Base-by-base conservation (phyloP, 192 early-diverging fungal genomes). In the Backusella liffmaniae region DNA sequence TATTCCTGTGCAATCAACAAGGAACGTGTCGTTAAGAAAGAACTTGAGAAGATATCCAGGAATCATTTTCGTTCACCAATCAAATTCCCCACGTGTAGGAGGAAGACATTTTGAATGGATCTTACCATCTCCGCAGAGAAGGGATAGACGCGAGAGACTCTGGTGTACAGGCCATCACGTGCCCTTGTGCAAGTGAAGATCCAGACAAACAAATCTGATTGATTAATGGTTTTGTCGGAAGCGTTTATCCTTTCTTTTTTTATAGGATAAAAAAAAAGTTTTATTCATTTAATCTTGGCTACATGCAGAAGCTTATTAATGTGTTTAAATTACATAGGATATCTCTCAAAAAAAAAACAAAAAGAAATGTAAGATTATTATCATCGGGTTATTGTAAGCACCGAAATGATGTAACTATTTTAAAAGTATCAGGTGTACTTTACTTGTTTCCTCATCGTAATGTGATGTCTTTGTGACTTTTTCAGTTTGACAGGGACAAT, bases 121-220 rank as follows among this genome's bases (percentile, higher is more conserved):
- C 56, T 62, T 49, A 23, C 29, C 26, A 62, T 62, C 56, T 62
- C 56, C 56, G 56, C 56, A 62, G 56, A 62, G 56, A 62, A 62
- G 12, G 56, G 26, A 62, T 62, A 23, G 56, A 62, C 0, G 56
- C 56, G 23, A 62, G 56, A 62, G 56, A 32, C 26, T 62, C 29
- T 62, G 21, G 21, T 62, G 56, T 62, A 62, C 56, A 29, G 26
- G 7, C 2, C 56, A 23, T 62, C 56, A 62, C 56, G 56, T 62
- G 56, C 56, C 3, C 56, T 62, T 62, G 56, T 62, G 29, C 56
- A 29, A 62, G 56, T 62, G 56, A 26, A 62, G 23, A 62, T 62
- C 12, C 23, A 62, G 56, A 29, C 8, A 62, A 62, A 29, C 56
- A 62, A 62, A 13, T 62, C 29, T 62, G 53, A 56, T 56, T 56